phyloP scores from a whole-genome alignment of 2,329 filamentous ascomycete species.

The Blumeria graminis region DNA sequence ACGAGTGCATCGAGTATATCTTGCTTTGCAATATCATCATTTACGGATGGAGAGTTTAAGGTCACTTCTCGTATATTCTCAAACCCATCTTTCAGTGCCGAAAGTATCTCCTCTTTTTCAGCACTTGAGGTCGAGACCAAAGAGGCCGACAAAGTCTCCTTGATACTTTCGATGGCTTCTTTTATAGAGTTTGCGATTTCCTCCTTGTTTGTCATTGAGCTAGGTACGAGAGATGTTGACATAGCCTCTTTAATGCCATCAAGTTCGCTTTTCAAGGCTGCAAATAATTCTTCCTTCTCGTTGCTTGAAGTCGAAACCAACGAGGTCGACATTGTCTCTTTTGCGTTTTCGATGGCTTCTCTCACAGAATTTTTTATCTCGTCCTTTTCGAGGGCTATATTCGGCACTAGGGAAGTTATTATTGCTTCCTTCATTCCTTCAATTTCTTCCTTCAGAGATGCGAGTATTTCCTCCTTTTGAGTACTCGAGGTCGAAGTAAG shows the following conservation, averaged over 20 bases:
- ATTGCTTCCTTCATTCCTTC: conserved; percentile 29
- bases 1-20: conserved; percentile 26
- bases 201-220: conserved; percentile 38
- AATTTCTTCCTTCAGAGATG: conserved; percentile 37
- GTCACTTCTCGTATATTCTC: background rate
- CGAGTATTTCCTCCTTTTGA: conserved; percentile 43
- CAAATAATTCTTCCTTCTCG: conserved; percentile 16
- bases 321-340: conserved; percentile 18
- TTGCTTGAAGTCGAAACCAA: conserved; percentile 3
- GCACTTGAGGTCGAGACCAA: conserved; percentile 21
- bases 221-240: conserved; percentile 44
- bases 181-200: conserved; percentile 78
- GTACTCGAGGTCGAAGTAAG: conserved; percentile 4
- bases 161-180: conserved; percentile 43
- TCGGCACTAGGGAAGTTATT: background rate
- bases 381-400: conserved; percentile 34
- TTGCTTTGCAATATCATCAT: conserved; percentile 29
- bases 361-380: conserved; percentile 51
- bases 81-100: conserved; percentile 21
- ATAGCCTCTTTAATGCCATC: conserved; percentile 31
- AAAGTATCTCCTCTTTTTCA: conserved; percentile 43
- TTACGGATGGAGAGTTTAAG: conserved; percentile 14
- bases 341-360: conserved; percentile 26
- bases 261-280: conserved; percentile 1
- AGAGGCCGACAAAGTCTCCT: conserved; percentile 28